Conservation (phyloP, 495 filamentous ascomycete genomes). For the Penicillium odoratum region DNA sequence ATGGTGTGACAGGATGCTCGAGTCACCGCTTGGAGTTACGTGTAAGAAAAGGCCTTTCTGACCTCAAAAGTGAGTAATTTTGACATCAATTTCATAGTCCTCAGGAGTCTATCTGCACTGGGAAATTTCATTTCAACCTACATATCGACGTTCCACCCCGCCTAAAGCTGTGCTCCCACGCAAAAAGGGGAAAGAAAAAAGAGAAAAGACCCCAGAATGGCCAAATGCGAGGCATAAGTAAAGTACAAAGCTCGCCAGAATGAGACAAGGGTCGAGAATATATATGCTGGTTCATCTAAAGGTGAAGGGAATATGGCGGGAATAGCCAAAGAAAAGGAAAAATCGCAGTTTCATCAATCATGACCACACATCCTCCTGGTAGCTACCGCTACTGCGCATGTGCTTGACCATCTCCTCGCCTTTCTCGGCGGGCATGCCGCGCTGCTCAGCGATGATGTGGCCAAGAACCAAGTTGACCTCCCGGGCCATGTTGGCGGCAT, state of each 20-base stretch:
- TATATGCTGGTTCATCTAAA: slow-evolving; percentile 41
- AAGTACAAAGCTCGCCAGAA: slow-evolving; percentile 9
- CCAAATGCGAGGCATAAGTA: slow-evolving; percentile 32
- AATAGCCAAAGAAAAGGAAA: slow-evolving; percentile 18
- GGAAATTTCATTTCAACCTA: slow-evolving; percentile 12
- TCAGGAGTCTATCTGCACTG: slow-evolving; percentile 1
- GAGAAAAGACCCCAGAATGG: slow-evolving; percentile 5
- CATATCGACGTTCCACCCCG: slow-evolving; percentile 1
- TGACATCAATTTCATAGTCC: not conserved
- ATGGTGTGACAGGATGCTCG: too few relatives aligned
- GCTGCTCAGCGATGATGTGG: slow-evolving; percentile 80
- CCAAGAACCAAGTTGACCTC: slow-evolving; percentile 86
- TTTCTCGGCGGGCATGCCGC: slow-evolving; percentile 76
- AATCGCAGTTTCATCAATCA: slow-evolving; percentile 39
- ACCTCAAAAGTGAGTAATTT: not conserved
- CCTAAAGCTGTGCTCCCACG: slow-evolving; percentile 6
- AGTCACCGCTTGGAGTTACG: too few relatives aligned
- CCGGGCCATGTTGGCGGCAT: slow-evolving; percentile 96
- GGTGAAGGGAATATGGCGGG: slow-evolving; percentile 22
- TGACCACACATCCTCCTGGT: slow-evolving; percentile 97
- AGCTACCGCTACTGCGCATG: slow-evolving; percentile 90
- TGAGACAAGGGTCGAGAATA: slow-evolving; percentile 1
- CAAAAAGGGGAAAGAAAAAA: slow-evolving; percentile 1
- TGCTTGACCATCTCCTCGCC: slow-evolving; percentile 95
- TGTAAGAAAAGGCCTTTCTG: not conserved